Conservation (phyloP, 805 yeast genomes). For the Schizosaccharomyces pombe region DNA sequence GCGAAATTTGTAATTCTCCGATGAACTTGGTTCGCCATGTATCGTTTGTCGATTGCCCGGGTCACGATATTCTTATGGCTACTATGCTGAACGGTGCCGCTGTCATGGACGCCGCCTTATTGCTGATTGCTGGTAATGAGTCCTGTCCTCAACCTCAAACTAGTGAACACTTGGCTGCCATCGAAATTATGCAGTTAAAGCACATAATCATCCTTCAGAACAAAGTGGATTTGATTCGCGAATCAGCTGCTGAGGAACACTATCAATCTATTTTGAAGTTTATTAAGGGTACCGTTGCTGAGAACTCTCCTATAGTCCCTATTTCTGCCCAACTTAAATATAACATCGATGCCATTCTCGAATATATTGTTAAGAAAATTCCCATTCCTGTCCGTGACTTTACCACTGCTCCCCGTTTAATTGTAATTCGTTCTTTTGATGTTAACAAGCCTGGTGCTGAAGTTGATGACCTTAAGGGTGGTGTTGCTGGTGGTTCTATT, state of each 20-base stretch:
- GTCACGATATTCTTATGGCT: slow-evolving; percentile 99
- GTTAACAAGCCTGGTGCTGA: slow-evolving; percentile 98
- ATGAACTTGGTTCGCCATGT: slow-evolving; percentile 85
- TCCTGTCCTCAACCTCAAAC: slow-evolving; percentile 99
- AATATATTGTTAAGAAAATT: slow-evolving; percentile 78
- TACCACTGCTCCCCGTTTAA: slow-evolving; percentile 75
- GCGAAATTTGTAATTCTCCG: slow-evolving; percentile 73
- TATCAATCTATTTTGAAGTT: slow-evolving; percentile 77
- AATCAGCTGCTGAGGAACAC: slow-evolving; percentile 88
- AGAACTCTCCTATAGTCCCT: slow-evolving; percentile 96
- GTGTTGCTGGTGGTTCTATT: slow-evolving; percentile 99
- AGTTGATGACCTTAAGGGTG: slow-evolving; percentile 90
- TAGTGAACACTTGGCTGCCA: slow-evolving; percentile 96
- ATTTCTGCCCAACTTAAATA: slow-evolving; percentile 96
- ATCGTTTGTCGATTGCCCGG: slow-evolving; percentile 97
- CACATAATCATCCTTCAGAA: slow-evolving; percentile 91
- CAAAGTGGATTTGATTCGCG: slow-evolving; percentile 95
- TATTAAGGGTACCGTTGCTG: slow-evolving; percentile 94
- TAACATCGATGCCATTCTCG: slow-evolving; percentile 95
- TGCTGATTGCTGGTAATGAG: slow-evolving; percentile 93
- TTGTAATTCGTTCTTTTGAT: slow-evolving; percentile 94
- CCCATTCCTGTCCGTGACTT: slow-evolving; percentile 96
- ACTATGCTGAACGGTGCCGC: slow-evolving; percentile 99
- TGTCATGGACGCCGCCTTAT: slow-evolving; percentile 96
- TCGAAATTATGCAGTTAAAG: slow-evolving; percentile 93